phyloP scores from a whole-genome alignment of 2,329 filamentous ascomycete genomes.

The Pseudogymnoascus sp. region DNA sequence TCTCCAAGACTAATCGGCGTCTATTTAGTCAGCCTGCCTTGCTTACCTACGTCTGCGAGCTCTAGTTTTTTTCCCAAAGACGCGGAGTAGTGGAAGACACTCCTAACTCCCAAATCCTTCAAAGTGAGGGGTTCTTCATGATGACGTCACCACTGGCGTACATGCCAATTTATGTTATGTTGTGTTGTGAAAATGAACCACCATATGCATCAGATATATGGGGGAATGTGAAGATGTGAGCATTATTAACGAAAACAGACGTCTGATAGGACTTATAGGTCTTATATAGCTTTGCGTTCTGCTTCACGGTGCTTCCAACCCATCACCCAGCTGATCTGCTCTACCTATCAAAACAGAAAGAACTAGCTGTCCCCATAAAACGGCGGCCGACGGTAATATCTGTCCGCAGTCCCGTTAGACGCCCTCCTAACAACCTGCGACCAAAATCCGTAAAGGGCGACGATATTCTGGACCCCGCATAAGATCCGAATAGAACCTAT shows the following conservation, averaged over 20 bases:
- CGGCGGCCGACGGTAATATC: not conserved
- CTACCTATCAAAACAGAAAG: not conserved
- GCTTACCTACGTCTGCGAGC: not conserved
- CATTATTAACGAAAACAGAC: not conserved
- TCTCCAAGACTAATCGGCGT: not conserved
- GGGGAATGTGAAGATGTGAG: not conserved
- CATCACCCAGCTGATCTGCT: not conserved
- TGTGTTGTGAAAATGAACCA: not conserved
- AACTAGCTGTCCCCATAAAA: not conserved
- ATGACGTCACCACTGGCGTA: not conserved
- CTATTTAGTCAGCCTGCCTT: not conserved
- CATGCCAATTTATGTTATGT: not conserved
- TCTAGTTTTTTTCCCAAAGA: not conserved
- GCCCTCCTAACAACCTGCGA: not conserved
- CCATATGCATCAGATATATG: not conserved
- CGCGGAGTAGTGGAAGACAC: not conserved
- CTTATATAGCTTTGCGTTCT: not conserved
- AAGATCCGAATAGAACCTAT: not conserved
- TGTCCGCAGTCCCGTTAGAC: constrained; percentile 1
- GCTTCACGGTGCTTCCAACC: not conserved
- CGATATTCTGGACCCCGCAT: not conserved
- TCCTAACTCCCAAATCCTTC: not conserved
- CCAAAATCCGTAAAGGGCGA: not conserved
- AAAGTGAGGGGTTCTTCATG: not conserved
- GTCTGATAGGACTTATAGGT: not conserved